Percentiles rank a stretch among this genome's conserved stretches.
phyloP scores from a whole-genome alignment of 2,329 filamentous ascomycete species.

The Trichoderma oligosporum region DNA sequence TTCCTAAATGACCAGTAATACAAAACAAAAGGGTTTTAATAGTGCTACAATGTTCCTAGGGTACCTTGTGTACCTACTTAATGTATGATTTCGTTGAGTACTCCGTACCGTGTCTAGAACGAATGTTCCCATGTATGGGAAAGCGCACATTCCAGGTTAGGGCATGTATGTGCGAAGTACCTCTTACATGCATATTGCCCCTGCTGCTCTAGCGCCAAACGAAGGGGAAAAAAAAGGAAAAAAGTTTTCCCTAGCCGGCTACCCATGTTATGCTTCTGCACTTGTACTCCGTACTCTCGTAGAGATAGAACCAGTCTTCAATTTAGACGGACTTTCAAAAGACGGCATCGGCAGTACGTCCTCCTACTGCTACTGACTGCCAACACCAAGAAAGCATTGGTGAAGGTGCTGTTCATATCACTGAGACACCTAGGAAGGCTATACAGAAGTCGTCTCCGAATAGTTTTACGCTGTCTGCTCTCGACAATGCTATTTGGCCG shows the following conservation, averaged over 20 bases:
- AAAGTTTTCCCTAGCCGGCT: neutral
- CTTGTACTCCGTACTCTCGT: too few relatives aligned
- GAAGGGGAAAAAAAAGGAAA: neutral
- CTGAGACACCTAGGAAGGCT: neutral
- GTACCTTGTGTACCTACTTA: too few relatives aligned
- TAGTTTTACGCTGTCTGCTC: neutral
- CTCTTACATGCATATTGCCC: constrained; percentile 16
- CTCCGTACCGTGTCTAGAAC: too few relatives aligned
- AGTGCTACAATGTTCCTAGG: neutral
- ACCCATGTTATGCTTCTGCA: too few relatives aligned
- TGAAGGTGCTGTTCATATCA: neutral
- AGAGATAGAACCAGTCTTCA: too few relatives aligned
- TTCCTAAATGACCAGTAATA: too few relatives aligned
- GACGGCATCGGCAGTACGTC: neutral
- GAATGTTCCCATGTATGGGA: too few relatives aligned
- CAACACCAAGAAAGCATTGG: neutral
- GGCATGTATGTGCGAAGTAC: constrained; percentile 4
- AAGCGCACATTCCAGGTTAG: neutral
- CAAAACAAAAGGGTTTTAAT: neutral
- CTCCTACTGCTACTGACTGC: neutral
- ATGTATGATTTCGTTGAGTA: too few relatives aligned
- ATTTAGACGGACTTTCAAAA: too few relatives aligned
- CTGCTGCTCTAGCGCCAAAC: constrained; percentile 15
- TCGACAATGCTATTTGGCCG: constrained; percentile 1
- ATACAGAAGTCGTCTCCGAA: neutral